Percentiles rank a stretch among this genome's conserved stretches.
These are phyloP conservation scores for Lepiota venenata DNA, from an alignment of 768 basidiomycete species.

Conservation along the genomic window DNA sequence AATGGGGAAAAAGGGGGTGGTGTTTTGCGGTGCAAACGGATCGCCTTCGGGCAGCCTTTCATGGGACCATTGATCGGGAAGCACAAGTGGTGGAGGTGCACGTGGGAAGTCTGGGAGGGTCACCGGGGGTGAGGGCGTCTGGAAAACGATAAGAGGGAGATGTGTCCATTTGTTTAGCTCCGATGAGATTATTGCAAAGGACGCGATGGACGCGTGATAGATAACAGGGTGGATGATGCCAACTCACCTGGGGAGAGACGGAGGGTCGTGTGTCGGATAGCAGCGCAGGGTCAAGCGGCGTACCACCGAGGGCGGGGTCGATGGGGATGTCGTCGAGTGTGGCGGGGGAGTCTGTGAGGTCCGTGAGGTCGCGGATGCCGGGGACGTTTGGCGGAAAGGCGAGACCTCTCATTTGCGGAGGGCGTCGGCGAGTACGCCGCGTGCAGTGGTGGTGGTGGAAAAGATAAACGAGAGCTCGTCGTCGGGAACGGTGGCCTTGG, in stretches of 20 bases:
- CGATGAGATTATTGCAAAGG: constrained; percentile 32
- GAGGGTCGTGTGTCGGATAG: constrained; percentile 26
- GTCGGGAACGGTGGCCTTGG: constrained; percentile 38
- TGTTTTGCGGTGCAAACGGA: constrained; percentile 71
- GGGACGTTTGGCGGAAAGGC: constrained; percentile 48
- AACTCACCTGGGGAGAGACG: constrained; percentile 12
- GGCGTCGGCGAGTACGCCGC: constrained; percentile 9
- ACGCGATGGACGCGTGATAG: constrained; percentile 63
- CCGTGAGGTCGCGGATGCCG: constrained; percentile 52
- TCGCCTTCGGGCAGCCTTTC: constrained; percentile 67
- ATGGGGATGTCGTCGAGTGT: constrained; percentile 70
- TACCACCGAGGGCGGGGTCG: constrained; percentile 67
- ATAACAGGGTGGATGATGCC: neutral
- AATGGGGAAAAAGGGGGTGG: constrained; percentile 48
- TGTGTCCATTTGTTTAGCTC: neutral
- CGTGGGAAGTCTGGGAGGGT: neutral
- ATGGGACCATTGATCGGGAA: constrained; percentile 53
- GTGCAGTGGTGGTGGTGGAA: constrained; percentile 8
- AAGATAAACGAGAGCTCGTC: constrained; percentile 29
- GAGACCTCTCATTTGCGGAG: constrained; percentile 53
- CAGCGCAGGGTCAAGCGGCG: constrained; percentile 52
- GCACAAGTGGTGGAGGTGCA: constrained; percentile 1
- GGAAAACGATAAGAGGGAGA: constrained; percentile 1
- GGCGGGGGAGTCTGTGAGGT: constrained; percentile 59
- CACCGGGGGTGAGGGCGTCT: constrained; percentile 1